These are phyloP conservation scores for Arthrobotrys pseudoclavata DNA, from an alignment of 2,329 filamentous ascomycete species.

Conservation along the genomic window DNA sequence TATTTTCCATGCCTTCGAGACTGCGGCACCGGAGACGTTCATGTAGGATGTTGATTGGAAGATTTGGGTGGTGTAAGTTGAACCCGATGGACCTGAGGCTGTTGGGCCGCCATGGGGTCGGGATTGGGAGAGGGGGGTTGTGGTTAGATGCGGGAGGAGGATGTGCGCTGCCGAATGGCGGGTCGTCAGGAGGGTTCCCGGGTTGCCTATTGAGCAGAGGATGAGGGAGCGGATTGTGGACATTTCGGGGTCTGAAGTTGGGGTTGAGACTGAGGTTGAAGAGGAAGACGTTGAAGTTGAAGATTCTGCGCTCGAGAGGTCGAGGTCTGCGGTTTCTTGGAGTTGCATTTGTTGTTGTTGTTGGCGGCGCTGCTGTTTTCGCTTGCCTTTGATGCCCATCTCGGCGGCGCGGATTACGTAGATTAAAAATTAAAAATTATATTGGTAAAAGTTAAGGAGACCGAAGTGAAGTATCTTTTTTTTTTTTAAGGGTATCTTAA, in stretches of 20 bases:
- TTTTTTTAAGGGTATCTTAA: not conserved
- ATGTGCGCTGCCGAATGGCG: slow-evolving; percentile 90
- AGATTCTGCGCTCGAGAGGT: slow-evolving; percentile 32
- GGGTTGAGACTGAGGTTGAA: slow-evolving; percentile 19
- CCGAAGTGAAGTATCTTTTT: not conserved
- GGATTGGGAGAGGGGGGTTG: slow-evolving; percentile 69
- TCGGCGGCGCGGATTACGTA: slow-evolving; percentile 30
- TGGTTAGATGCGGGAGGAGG: slow-evolving; percentile 75
- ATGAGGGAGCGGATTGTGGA: slow-evolving; percentile 72
- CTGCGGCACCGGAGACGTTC: slow-evolving; percentile 84
- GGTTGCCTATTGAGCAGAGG: slow-evolving; percentile 90
- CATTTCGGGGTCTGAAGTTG: not conserved
- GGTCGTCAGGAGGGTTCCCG: slow-evolving; percentile 75
- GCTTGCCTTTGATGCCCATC: slow-evolving; percentile 58
- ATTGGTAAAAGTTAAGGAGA: not conserved
- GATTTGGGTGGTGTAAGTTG: slow-evolving; percentile 72
- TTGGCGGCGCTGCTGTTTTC: slow-evolving; percentile 49
- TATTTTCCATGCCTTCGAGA: slow-evolving; percentile 76
- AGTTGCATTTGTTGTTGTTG: slow-evolving; percentile 24
- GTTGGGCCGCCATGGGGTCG: slow-evolving; percentile 70
- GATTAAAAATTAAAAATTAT: slow-evolving; percentile 35
- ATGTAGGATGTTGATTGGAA: slow-evolving; percentile 83
- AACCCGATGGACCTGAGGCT: slow-evolving; percentile 65
- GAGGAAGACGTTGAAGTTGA: slow-evolving; percentile 19
- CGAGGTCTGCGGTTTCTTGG: slow-evolving; percentile 2